Percentiles rank a stretch among this genome's conserved stretches.
These are phyloP conservation scores for Astragalus glycyphyllos DNA, from an alignment of 306 rosid genomes.

Conservation along the genomic window DNA sequence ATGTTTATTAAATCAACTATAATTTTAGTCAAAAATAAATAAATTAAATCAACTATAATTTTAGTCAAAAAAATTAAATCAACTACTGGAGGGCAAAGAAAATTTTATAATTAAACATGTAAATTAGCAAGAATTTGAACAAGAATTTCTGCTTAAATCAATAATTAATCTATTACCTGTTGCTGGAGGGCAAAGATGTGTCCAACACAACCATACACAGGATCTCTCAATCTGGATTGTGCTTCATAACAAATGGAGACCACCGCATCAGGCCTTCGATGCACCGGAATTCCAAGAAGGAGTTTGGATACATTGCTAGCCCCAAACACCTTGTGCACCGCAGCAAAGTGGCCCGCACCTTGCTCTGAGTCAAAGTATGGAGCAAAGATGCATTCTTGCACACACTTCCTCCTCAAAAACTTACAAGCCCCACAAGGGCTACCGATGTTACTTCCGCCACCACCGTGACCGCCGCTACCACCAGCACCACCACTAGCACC, in stretches of 20 bases:
- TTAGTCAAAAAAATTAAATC: too few relatives aligned
- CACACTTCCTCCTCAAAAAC: constrained; percentile 82
- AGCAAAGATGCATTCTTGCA: constrained; percentile 77
- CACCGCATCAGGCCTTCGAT: constrained; percentile 81
- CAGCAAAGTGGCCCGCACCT: constrained; percentile 82
- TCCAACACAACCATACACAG: constrained; percentile 87
- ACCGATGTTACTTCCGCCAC: constrained; percentile 37
- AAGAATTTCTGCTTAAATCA: neutral
- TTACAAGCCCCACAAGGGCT: constrained; percentile 98
- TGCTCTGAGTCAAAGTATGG: constrained; percentile 92
- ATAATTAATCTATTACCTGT: constrained; percentile 62
- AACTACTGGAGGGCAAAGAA: too few relatives aligned
- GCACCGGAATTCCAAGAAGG: constrained; percentile 67
- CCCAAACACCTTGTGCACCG: constrained; percentile 92
- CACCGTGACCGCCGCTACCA: neutral
- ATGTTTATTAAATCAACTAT: neutral
- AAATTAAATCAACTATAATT: too few relatives aligned
- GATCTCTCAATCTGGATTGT: constrained; percentile 80
- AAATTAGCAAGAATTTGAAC: neutral
- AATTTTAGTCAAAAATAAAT: too few relatives aligned
- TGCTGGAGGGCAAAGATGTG: constrained; percentile 91
- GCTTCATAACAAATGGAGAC: constrained; percentile 87
- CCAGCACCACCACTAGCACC: constrained; percentile 22
- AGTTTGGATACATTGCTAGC: constrained; percentile 94
- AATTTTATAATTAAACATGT: too few relatives aligned